Base-by-base conservation (phyloP, 164 flowering plant genomes). In the Annona cherimola region DNA sequence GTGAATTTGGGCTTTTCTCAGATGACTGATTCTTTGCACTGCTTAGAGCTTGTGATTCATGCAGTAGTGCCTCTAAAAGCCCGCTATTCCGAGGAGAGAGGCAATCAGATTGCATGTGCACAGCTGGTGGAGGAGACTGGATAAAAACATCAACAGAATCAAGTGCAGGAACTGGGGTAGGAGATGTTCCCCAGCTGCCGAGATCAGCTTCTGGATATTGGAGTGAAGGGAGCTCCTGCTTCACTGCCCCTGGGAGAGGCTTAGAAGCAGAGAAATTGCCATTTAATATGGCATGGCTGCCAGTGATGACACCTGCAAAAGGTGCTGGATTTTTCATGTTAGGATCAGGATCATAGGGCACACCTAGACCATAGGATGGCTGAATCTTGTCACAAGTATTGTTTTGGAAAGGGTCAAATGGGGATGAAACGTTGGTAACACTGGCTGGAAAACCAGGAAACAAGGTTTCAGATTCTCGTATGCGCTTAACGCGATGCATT, bases 151-250 rank as follows among this genome's bases (percentile, higher is more conserved):
- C 83, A 72, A 74, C 76, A 61, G 79, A 62, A 62, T 76, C 83
- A 45, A 81, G 50, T 35, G 67, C 39, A 16, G 79, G 65, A 20
- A 76, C 75, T 14, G 70, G 72, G 35, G 61, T 68, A 8, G 81
- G 72, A 63, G 42, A 76, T 66, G 81, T 72, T 45, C 77, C 90
- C 97, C 92, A 86, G 79, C 80, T 73, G 80, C 88, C 83, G 45
- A 86, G 80, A 66, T 84, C 88, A 77, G 84, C 76, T 71, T 87
- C 92, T 78, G 87, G 72, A 89, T 87, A 88, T 95, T 95, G 99
- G 98, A 95, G 87, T 93, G 99, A 95, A 95, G 99, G 99, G 98
- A 95, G 99, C 96, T 95, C 99, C 90, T 74, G 73, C 94, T 94
- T 95, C 93, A 85, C 75, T 73, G 88, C 82, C 90, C 76, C 89